A percentile compares a stretch with the other conserved stretches of the same genome.
Evolutionary conservation across 805 yeast genomes (phyloP).

Genomic region (Danielia reshetovae): DNA sequence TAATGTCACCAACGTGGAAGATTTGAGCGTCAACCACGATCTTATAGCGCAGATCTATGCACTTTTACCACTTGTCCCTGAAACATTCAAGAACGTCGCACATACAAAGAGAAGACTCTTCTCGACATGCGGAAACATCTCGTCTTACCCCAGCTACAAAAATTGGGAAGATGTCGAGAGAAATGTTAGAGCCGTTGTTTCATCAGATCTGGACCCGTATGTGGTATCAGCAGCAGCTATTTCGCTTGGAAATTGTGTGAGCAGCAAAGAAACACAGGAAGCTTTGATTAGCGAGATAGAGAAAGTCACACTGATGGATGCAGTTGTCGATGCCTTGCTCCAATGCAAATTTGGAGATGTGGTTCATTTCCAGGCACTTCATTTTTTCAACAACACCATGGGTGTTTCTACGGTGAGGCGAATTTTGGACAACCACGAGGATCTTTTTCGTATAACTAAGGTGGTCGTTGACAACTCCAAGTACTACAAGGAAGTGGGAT

Average conservation of each 20-base stretch:
- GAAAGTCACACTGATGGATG: conserved; percentile 2
- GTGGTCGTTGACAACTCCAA: conserved; percentile 29
- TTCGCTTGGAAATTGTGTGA: conserved; percentile 34
- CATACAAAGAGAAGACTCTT: conserved; percentile 26
- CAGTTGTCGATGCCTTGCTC: conserved; percentile 20
- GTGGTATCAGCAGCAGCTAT: conserved; percentile 28
- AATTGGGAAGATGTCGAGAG: conserved; percentile 17
- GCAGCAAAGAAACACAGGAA: conserved; percentile 15
- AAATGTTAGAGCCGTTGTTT: conserved; percentile 12
- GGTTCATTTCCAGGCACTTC: conserved; percentile 35
- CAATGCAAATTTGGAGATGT: conserved; percentile 24
- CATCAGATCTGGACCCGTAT: conserved; percentile 18
- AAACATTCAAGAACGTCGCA: conserved; percentile 4
- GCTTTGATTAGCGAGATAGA: conserved; percentile 9
- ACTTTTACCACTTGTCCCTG: conserved; percentile 2
- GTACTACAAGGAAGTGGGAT: conserved; percentile 33
- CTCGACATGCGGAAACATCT: conserved; percentile 31
- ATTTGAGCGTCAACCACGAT: conserved; percentile 1
- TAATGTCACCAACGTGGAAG: conserved; percentile 20
- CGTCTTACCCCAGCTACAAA: conserved; percentile 29
- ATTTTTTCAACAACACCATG: conserved; percentile 30
- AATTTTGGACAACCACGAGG: conserved; percentile 4
- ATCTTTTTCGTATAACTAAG: conserved; percentile 20
- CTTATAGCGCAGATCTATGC: neutral
- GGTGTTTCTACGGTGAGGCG: conserved; percentile 10